Conservation (phyloP, 1,139 yeast species). For the Geotrichum carabidarum region DNA sequence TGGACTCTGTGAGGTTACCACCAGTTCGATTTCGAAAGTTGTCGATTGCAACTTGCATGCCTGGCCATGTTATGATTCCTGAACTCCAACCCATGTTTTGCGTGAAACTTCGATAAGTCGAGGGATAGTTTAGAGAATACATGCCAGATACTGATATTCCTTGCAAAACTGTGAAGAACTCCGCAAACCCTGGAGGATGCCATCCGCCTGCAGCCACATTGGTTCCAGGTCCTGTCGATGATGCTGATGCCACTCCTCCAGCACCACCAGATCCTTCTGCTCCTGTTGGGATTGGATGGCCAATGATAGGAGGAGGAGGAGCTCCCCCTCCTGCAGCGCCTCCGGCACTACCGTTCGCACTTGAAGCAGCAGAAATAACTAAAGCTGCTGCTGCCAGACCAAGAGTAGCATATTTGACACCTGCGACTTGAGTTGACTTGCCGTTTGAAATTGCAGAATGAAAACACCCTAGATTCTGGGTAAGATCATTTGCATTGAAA, state of each 20-base stretch:
- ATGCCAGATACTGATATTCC: slow-evolving; percentile 36
- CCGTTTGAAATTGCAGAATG: slow-evolving; percentile 33
- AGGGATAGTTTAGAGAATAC: slow-evolving; percentile 35
- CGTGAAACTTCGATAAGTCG: slow-evolving; percentile 33
- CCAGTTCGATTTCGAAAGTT: slow-evolving; percentile 32
- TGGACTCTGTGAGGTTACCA: slow-evolving; percentile 30
- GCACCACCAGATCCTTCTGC: slow-evolving; percentile 17
- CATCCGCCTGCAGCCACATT: slow-evolving; percentile 26
- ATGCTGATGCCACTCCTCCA: slow-evolving; percentile 16
- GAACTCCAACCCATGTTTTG: slow-evolving; percentile 37
- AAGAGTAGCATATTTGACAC: slow-evolving; percentile 30
- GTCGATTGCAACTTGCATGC: slow-evolving; percentile 34
- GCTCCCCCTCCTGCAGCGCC: slow-evolving; percentile 21
- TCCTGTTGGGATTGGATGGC: slow-evolving; percentile 15
- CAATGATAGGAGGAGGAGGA: slow-evolving; percentile 16
- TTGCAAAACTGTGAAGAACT: slow-evolving; percentile 30
- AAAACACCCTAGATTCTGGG: slow-evolving; percentile 32
- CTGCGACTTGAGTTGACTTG: slow-evolving; percentile 27
- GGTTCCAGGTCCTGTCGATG: slow-evolving; percentile 20
- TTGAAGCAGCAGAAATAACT: slow-evolving; percentile 23
- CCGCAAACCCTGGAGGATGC: slow-evolving; percentile 30
- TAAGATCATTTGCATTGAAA: slow-evolving; percentile 25
- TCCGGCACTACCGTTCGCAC: slow-evolving; percentile 23
- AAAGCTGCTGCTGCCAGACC: slow-evolving; percentile 34
- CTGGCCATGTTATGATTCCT: slow-evolving; percentile 34